Evolutionary conservation across 495 filamentous ascomycete genomes (phyloP).

Genomic region (Tuber magnatum): DNA sequence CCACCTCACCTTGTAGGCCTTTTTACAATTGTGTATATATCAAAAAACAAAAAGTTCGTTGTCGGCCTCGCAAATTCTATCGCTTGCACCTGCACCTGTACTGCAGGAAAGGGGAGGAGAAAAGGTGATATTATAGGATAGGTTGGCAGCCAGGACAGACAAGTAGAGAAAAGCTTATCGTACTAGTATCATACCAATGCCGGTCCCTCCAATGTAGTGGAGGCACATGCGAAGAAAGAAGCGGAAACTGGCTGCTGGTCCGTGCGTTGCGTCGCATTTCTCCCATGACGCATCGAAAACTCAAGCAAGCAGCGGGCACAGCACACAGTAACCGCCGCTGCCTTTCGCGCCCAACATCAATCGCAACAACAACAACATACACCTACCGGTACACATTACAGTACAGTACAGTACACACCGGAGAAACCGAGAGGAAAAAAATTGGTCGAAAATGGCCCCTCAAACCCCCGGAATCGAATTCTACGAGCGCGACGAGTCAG

Average conservation of each 20-base stretch:
- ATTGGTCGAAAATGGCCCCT: conserved; percentile 10
- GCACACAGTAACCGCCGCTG: not conserved
- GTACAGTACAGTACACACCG: not conserved
- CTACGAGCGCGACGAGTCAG: conserved; percentile 50
- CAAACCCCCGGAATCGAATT: conserved; percentile 32
- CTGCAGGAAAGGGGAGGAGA: not conserved
- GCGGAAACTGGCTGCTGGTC: not conserved
- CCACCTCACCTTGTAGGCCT: not conserved
- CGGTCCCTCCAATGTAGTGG: not conserved
- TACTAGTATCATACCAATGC: not conserved
- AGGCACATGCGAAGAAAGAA: not conserved
- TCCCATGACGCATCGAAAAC: not conserved
- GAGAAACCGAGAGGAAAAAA: not conserved
- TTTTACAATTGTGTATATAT: not conserved
- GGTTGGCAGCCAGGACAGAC: not conserved
- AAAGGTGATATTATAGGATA: not conserved
- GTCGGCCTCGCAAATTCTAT: not conserved
- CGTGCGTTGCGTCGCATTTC: not conserved
- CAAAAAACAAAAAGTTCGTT: not conserved
- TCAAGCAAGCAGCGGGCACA: not conserved
- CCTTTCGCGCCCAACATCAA: not conserved
- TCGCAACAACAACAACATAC: not conserved
- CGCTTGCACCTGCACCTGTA: not conserved
- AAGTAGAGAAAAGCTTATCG: not conserved
- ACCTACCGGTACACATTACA: not conserved